A percentile compares a stretch with the other conserved stretches of the same genome.
These are phyloP conservation scores for Thelephora aurantiotincta DNA, from an alignment of 768 basidiomycete species.

Conservation along the genomic window DNA sequence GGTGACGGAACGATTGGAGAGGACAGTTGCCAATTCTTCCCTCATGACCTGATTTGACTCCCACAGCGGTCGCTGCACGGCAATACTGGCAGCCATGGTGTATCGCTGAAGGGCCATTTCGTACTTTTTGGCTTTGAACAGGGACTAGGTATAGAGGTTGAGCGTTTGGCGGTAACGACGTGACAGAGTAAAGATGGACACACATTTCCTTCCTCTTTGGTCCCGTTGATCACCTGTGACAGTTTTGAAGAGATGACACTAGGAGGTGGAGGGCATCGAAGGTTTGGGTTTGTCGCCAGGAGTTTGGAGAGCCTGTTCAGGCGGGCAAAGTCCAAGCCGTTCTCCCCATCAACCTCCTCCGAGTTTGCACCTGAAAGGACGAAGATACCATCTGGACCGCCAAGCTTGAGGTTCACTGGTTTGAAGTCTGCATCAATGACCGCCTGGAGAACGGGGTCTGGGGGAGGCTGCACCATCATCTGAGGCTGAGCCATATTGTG, in stretches of 20 bases:
- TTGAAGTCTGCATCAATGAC: slow-evolving; percentile 62
- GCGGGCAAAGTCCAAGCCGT: slow-evolving; percentile 55
- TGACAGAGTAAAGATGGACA: slow-evolving; percentile 17
- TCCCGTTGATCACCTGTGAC: slow-evolving; percentile 54
- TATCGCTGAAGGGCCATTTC: slow-evolving; percentile 67
- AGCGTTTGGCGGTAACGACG: slow-evolving; percentile 9
- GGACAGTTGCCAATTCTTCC: slow-evolving; percentile 80
- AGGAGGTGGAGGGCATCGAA: slow-evolving; percentile 72
- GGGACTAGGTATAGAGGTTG: slow-evolving; percentile 31
- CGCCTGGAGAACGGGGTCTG: slow-evolving; percentile 63
- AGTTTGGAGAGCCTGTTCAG: slow-evolving; percentile 69
- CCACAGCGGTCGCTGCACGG: slow-evolving; percentile 77
- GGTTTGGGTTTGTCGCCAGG: slow-evolving; percentile 51
- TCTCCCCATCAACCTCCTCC: slow-evolving; percentile 60
- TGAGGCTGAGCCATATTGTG: slow-evolving; percentile 23
- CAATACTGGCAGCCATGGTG: slow-evolving; percentile 61
- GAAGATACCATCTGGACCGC: slow-evolving; percentile 33
- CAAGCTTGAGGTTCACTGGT: slow-evolving; percentile 40
- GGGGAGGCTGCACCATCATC: slow-evolving; percentile 23
- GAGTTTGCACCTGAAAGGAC: slow-evolving; percentile 57
- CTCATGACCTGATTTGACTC: slow-evolving; percentile 70
- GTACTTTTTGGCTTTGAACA: slow-evolving; percentile 67
- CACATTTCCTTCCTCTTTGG: slow-evolving; percentile 94
- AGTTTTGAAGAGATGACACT: slow-evolving; percentile 66
- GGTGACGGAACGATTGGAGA: slow-evolving; percentile 89